Conservation (phyloP, 2,329 filamentous ascomycete species). For the Calonectria montana region DNA sequence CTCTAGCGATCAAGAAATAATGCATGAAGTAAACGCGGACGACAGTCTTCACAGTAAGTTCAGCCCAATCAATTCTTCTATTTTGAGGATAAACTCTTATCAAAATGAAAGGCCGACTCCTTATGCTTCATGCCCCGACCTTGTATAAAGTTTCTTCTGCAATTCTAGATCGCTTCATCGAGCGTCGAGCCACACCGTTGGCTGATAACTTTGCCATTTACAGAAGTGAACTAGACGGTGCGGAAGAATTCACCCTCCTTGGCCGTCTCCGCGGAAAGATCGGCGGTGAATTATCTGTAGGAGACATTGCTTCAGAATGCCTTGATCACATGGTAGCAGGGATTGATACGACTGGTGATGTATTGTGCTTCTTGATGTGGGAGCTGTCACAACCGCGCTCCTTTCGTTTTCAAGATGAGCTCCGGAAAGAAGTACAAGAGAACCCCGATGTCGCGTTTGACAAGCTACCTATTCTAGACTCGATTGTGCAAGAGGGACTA, state of each 20-base stretch:
- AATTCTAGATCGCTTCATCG: conserved; percentile 58
- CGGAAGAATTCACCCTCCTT: conserved; percentile 66
- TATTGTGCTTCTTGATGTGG: conserved; percentile 76
- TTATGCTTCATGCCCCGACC: conserved; percentile 65
- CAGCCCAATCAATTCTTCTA: background rate
- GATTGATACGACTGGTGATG: conserved; percentile 77
- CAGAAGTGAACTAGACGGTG: conserved; percentile 56
- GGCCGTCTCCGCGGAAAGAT: conserved; percentile 64
- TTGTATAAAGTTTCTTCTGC: conserved; percentile 59
- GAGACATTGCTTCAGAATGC: conserved; percentile 73
- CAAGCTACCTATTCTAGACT: conserved; percentile 68
- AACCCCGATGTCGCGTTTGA: conserved; percentile 56
- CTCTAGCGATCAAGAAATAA: conserved; percentile 66
- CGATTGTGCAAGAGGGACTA: conserved; percentile 69
- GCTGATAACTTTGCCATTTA: conserved; percentile 68
- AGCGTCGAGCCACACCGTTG: conserved; percentile 65
- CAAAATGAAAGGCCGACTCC: conserved; percentile 61
- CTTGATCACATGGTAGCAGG: conserved; percentile 77
- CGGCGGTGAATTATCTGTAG: conserved; percentile 53
- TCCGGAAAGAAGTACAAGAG: conserved; percentile 63
- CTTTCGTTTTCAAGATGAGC: conserved; percentile 57
- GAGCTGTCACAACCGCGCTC: conserved; percentile 71
- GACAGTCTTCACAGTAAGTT: conserved; percentile 71
- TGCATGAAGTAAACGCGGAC: conserved; percentile 74
- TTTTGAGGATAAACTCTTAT: background rate